Evolutionary conservation across 2,329 filamentous ascomycete species (phyloP), one percentile per base, ranked within the genome.

Genomic region (Penicillium corylophilum): DNA sequence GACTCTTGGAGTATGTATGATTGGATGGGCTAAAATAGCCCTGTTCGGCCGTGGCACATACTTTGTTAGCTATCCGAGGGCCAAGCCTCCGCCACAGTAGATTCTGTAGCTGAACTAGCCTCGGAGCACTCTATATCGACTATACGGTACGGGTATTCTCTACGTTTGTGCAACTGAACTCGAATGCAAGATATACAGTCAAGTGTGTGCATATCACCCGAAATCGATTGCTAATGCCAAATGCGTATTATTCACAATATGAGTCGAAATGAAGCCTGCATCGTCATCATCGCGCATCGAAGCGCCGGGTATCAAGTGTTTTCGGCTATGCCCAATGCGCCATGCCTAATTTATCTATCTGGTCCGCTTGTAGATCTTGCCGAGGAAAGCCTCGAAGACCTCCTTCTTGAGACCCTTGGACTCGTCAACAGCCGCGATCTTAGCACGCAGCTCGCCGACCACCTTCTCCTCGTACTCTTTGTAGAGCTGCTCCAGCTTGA

Each of bases 301-400:
- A 50, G 44, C 31, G 40, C 40, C 33, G 48, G 57, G 57, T 60
- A 60, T 61, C 40, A 44, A 33, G 16, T 36, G 18, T 36, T 18
- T 36, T 36, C 33, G 16, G n/a, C 4, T 20, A 36, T 36, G 18
- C 18, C 16, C 35, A 38, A 38, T 20, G 35, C 35, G 18, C 35
- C 16, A 22, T 20, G 18, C 10, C 9, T 13, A 13, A 10, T 24
- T 51, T 13, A 51, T 74, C 71, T 89, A 97, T 78, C 96, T 97
- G 82, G 84, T 94, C 70, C 94, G 83, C 85, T 96, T 96, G 83
- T 97, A 97, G 70, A 99, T 97, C 83, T 99, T 99, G 74, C 81
- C 80, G 60, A 99, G 79, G 81, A 97, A 99, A 40, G 83, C 82
- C 65, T 95, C 88, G 63, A 97, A 96, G 36, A 97, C 83, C 53